Base-by-base conservation (phyloP, 2,329 filamentous ascomycete species). In the Fusarium chaquense region DNA sequence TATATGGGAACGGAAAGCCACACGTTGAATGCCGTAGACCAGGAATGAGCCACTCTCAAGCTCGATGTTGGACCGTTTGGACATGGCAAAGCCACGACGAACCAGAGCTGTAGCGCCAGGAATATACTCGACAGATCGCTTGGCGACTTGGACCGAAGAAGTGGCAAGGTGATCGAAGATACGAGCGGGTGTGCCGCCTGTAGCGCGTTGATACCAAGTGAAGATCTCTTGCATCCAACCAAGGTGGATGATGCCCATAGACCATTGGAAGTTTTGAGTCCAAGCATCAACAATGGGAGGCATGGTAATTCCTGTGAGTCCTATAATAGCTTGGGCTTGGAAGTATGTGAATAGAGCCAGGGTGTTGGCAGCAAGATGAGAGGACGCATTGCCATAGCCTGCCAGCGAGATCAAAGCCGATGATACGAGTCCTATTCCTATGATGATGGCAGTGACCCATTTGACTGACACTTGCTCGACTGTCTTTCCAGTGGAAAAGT, bases 201-300 rank as follows among this genome's bases (percentile, higher is more conserved):
- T 98, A 4, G 95, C 88, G 54, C 94, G 92, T 82, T 97, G 94
- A 79, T 98, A 98, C 95, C 95, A 98, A 24, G 94, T 97, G 66
- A 93, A 92, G 76, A 97, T 91, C 43, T 85, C 85, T 82, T 98
- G 93, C 82, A 98, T 87, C 79, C 97, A 98, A 16, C 83, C 85
- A 40, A 97, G 85, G 49, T 88, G 87, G 75, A 98, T 97, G 76
- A 98, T 94, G 74, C 95, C 95, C 93, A 98, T 96, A 76, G 91
- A 96, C 95, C 95, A 98, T 78, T 97, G 92, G 83, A 98, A 98
- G 82, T 98, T 95, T 81, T 97, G 94, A 2, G 94, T 97, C 95
- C 95, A 98, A 0, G 94, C 87, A 76, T 92, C 87, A 54, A 97
- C 95, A 63, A 97, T 92, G 0, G 95, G 95, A 6, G 95, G 95